Evolutionary conservation across 371 early-diverging fungal genomes (phyloP).

Genomic region (Entomophthora muscae): DNA sequence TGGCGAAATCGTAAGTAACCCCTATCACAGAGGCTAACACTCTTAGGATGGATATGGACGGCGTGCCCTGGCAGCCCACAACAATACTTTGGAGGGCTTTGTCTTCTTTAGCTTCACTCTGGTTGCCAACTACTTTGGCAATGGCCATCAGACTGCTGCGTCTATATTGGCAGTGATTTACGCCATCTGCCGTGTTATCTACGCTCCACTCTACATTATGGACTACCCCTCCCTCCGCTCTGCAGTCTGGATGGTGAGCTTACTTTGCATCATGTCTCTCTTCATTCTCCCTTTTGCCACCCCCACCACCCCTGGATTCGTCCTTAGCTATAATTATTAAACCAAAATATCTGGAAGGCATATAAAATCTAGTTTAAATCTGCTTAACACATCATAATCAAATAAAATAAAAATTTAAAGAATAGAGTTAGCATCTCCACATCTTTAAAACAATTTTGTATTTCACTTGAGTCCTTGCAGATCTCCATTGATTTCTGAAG

Average conservation of each 20-base stretch:
- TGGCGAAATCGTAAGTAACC: neutral
- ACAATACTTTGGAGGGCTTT: slow-evolving; percentile 6
- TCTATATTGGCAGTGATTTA: neutral
- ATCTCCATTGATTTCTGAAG: too few relatives aligned
- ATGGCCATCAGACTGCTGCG: neutral
- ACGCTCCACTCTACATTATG: slow-evolving; percentile 3
- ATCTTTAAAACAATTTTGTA: too few relatives aligned
- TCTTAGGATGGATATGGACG: slow-evolving; percentile 4
- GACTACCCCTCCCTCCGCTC: neutral
- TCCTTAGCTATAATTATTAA: too few relatives aligned
- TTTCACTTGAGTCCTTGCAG: too few relatives aligned
- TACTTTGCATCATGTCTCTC: neutral
- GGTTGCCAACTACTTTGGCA: slow-evolving; percentile 2
- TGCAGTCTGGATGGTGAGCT: neutral
- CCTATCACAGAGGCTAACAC: too few relatives aligned
- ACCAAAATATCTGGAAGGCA: too few relatives aligned
- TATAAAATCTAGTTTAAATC: too few relatives aligned
- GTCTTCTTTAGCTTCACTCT: slow-evolving; percentile 7
- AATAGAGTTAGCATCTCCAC: too few relatives aligned
- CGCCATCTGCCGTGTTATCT: neutral
- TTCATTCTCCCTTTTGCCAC: slow-evolving; percentile 8
- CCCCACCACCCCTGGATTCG: too few relatives aligned
- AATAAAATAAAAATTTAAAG: too few relatives aligned
- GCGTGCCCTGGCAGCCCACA: slow-evolving; percentile 1
- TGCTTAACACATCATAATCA: too few relatives aligned